Evolutionary conservation across 2,329 filamentous ascomycete species (phyloP), one percentile per base, ranked within the genome.

Genomic region (Ceratocystis variospora): DNA sequence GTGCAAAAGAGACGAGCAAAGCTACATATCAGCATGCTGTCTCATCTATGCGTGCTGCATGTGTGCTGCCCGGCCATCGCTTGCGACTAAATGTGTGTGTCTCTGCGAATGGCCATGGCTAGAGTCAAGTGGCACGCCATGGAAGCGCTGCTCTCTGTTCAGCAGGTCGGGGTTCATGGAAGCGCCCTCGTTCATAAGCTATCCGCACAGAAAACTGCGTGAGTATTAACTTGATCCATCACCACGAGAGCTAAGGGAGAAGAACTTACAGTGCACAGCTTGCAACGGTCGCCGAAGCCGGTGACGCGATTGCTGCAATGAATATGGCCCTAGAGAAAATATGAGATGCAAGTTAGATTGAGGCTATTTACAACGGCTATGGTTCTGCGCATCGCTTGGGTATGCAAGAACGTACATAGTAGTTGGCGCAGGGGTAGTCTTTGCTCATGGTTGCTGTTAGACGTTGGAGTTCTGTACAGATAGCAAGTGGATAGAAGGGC

Each of bases 381-480:
- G 10, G n/a, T 45, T 37, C 57, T 25, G 2, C 48, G 31, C 45
- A 62, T 22, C 17, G 37, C 48, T 41, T 33, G 10, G 10, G 8
- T 17, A 44, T 41, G 10, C 6, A 62, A n/a, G 28, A n/a, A 63
- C 70, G 25, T 68, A 74, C 73, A 66, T 74, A 74, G 68, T 73
- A 74, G 69, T 74, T 74, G 59, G 73, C 73, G 69, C 72, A 74
- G 65, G 73, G 73, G 68, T 70, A 73, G 70, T 69, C 69, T 71
- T 73, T 73, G 19, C 65, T 71, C 67, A 66, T 22, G 17, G 28
- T 25, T 37, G 22, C 19, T 37, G 15, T 12, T 12, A 63, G 31
- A 28, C 10, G 22, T 50, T 25, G 19, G n/a, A 8, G n/a, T 50
- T 48, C 46, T 48, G 17, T 6, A 25, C 22, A 8, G 19, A 50